phyloP scores from a whole-genome alignment of 2,329 filamentous ascomycete species.

The Parastagonospora nodorum region DNA sequence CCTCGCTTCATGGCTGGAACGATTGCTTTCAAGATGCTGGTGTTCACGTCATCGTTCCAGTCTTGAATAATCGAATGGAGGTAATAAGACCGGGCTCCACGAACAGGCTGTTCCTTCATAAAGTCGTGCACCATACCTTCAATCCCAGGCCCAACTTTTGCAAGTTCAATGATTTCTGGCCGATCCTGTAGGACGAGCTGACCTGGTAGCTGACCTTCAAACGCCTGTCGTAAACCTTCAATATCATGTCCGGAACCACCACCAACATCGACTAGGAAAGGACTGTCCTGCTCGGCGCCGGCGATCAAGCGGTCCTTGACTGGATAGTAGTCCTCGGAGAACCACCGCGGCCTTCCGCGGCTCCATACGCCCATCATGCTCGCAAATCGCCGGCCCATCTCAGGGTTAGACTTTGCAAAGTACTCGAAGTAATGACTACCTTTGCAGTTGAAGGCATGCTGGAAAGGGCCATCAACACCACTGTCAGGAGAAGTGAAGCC shows the following conservation, averaged over 20 bases:
- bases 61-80: constrained; percentile 38
- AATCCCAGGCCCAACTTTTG: constrained; percentile 25
- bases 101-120: constrained; percentile 35
- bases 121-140: constrained; percentile 45
- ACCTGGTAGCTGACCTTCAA: constrained; percentile 20
- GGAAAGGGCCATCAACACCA: constrained; percentile 25
- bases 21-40: constrained; percentile 26
- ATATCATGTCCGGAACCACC: constrained; percentile 32
- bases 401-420: constrained; percentile 21
- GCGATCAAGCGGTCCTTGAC: constrained; percentile 27
- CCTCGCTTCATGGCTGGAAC: constrained; percentile 34
- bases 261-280: constrained; percentile 31
- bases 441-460: constrained; percentile 26
- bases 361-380: constrained; percentile 38
- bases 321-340: constrained; percentile 26
- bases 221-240: constrained; percentile 20
- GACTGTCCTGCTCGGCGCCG: constrained; percentile 12
- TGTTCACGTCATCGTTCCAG: constrained; percentile 30
- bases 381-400: constrained; percentile 31
- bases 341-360: constrained; percentile 30
- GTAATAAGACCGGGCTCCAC: constrained; percentile 38
- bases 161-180: constrained; percentile 25
- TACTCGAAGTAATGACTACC: constrained; percentile 26
- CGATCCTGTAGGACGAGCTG: constrained; percentile 29
- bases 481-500: constrained; percentile 20